phyloP scores from a whole-genome alignment of 495 filamentous ascomycete species.

The Aspergillus taichungensis region DNA sequence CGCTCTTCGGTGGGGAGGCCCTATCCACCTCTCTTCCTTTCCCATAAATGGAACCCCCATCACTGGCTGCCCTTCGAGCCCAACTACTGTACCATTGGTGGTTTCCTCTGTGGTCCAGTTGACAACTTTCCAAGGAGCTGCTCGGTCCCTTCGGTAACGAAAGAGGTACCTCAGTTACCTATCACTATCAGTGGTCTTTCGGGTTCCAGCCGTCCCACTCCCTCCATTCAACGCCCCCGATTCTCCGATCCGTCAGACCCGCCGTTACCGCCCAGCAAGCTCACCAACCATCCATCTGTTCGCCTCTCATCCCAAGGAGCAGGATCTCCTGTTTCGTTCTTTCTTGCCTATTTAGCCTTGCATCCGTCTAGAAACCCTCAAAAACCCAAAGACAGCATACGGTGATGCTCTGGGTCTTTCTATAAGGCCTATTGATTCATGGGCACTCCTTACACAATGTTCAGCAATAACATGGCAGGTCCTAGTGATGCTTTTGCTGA shows the following conservation, averaged over 20 bases:
- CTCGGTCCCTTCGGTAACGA: too few relatives aligned
- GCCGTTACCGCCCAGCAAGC: not conserved
- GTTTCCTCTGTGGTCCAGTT: too few relatives aligned
- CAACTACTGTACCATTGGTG: too few relatives aligned
- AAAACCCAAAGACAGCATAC: too few relatives aligned
- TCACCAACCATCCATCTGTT: not conserved
- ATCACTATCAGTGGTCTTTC: too few relatives aligned
- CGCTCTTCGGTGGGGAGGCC: too few relatives aligned
- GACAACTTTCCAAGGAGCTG: too few relatives aligned
- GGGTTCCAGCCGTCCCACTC: too few relatives aligned
- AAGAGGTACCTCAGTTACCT: too few relatives aligned
- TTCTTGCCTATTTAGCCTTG: not conserved
- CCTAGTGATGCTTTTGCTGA: constrained; percentile 7
- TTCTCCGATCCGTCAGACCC: constrained; percentile 4
- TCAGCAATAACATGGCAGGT: constrained; percentile 13
- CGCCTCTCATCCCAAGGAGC: constrained; percentile 2
- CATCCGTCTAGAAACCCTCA: not conserved
- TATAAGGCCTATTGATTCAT: not conserved
- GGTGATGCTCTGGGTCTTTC: not conserved
- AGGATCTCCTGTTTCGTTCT: constrained; percentile 1
- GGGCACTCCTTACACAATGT: not conserved
- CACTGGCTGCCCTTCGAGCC: too few relatives aligned
- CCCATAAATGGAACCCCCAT: too few relatives aligned
- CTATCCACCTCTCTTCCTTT: too few relatives aligned
- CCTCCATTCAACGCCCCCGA: not conserved